Evolutionary conservation across 163 green algal species (phyloP), one percentile per base, ranked within the genome.

Genomic region (Scenedesmus sp.): DNA sequence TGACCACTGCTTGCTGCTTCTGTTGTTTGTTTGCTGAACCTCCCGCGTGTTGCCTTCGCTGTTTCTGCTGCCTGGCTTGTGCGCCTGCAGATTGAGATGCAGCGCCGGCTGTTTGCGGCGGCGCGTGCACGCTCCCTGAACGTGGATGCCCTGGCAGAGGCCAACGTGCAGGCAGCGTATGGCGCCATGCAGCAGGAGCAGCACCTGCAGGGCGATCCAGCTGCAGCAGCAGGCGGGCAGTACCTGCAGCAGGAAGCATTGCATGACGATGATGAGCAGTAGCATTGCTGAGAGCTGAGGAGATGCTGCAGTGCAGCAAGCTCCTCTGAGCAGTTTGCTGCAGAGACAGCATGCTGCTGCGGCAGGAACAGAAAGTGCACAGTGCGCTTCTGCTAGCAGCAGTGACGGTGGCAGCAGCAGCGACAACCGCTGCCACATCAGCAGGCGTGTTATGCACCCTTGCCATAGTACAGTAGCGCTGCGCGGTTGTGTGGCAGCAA

Each of bases 51-150:
- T 78, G 24, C 10, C 9, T 89, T 53, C 16, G 56, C 24, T 70
- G 44, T 59, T 79, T 37, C 81, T 72, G 26, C 68, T 84, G 70
- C 51, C 24, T 72, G 7, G 59, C 35, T 16, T 5, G 5, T 72
- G 24, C 35, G 35, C n/a, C 0, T 87, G 56, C 93, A 97, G 94
- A 95, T 96, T 87, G 92, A 88, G 80, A 93, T 97, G 85, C 95
- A 97, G 93, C 93, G 96, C 89, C 91, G 95, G 89, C 94, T 97
- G 83, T 97, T 97, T 94, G 95, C 95, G 18, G 93, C 91, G 37
- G 95, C 95, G 1, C 92, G 94, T 24, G 94, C 94, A 5, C 85
- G 92, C 20, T 96, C 93, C 1, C 89, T 94, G 81, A 95, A 92
- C 12, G n/a, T 92, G 13, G 81, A 89, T 42, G 61, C 53, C 20